phyloP scores from a whole-genome alignment of 768 basidiomycete species.

The Bullera alba region DNA sequence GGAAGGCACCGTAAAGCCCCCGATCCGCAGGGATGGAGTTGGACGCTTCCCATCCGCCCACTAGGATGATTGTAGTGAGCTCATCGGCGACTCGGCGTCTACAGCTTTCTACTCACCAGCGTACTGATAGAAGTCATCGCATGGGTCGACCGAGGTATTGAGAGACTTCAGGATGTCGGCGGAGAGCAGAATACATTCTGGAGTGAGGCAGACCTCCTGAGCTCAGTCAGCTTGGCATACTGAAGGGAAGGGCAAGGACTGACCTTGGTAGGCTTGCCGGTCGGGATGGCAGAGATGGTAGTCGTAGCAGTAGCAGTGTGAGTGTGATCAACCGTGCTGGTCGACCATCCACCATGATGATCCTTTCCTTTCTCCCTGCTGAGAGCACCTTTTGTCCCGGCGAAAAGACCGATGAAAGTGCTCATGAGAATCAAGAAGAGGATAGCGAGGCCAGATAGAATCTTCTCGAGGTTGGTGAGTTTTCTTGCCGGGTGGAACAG shows the following conservation, averaged over 20 bases:
- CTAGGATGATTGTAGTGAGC: constrained; percentile 46
- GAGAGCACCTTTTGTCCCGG: constrained; percentile 75
- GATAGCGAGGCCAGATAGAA: constrained; percentile 68
- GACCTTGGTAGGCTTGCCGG: constrained; percentile 34
- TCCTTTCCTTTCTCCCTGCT: constrained; percentile 46
- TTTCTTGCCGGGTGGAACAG: constrained; percentile 42
- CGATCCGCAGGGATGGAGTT: constrained; percentile 86
- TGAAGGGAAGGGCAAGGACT: too few relatives aligned
- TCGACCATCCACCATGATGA: neutral
- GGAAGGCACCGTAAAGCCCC: constrained; percentile 64
- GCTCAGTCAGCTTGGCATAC: too few relatives aligned
- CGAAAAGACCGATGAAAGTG: constrained; percentile 87
- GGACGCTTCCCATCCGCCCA: constrained; percentile 75
- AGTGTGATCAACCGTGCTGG: constrained; percentile 23
- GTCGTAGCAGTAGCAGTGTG: constrained; percentile 31
- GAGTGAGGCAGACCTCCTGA: constrained; percentile 64
- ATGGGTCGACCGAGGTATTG: constrained; percentile 79
- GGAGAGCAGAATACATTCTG: constrained; percentile 74
- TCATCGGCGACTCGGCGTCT: neutral
- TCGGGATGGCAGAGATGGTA: constrained; percentile 31
- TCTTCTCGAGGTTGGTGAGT: constrained; percentile 73
- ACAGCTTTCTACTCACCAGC: constrained; percentile 59
- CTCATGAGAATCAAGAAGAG: constrained; percentile 72
- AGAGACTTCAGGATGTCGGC: constrained; percentile 72
- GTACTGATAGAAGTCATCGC: constrained; percentile 90